phyloP scores from a whole-genome alignment of 108 stramenopile species.

The Cyclotella kingstonii region DNA sequence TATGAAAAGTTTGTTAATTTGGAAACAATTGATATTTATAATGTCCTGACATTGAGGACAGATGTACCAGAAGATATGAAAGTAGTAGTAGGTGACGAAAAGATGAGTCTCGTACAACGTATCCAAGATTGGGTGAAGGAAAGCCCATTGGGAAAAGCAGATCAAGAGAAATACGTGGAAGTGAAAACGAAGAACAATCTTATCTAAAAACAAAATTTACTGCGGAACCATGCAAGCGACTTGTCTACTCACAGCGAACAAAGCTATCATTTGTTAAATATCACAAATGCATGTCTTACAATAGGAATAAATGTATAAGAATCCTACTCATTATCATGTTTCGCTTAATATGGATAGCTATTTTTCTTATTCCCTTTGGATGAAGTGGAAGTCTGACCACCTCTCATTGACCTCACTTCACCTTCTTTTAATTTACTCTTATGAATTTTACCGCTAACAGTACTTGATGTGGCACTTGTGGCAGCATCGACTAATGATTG shows the following conservation, averaged over 20 bases:
- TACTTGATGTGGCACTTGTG: background rate
- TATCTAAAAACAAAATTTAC: background rate
- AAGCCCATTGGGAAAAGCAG: conserved; percentile 83
- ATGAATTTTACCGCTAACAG: background rate
- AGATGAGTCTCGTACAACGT: conserved; percentile 62
- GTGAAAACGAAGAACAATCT: conserved; percentile 78
- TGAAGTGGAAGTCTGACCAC: no score
- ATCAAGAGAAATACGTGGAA: conserved; percentile 64
- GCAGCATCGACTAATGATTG: background rate
- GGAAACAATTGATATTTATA: conserved; percentile 99
- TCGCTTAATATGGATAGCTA: conserved; percentile 31
- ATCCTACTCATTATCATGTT: background rate
- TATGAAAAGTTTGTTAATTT: conserved; percentile 96
- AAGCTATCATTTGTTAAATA: no score
- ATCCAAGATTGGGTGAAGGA: conserved; percentile 84
- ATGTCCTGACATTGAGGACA: conserved; percentile 85
- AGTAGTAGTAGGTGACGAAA: conserved; percentile 13
- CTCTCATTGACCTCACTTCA: no score
- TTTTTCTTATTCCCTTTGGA: conserved; percentile 28
- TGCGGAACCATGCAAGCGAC: background rate
- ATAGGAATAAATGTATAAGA: background rate
- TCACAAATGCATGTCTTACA: background rate
- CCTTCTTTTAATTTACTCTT: no score
- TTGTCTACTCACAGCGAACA: background rate
- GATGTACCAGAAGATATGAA: conserved; percentile 79